Base-by-base conservation (phyloP, 2,329 filamentous ascomycete genomes). In the Aspergillus calidoustus region DNA sequence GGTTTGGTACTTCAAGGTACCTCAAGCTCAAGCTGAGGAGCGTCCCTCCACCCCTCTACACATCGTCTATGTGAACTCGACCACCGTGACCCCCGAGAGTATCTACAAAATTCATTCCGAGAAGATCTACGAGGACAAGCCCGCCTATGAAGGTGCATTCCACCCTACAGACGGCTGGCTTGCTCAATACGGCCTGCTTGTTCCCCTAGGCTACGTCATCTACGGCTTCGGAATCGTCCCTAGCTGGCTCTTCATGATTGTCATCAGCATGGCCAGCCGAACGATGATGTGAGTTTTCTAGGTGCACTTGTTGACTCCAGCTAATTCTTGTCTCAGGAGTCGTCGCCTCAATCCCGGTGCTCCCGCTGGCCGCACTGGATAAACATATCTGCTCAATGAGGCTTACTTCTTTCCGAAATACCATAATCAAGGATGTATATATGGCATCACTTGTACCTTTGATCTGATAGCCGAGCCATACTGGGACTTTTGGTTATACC, bases 181-280 rank as follows among this genome's bases (percentile, higher is more conserved):
- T 49, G 83, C 83, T 54, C 73, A 87, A 74, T 80, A 80, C 68
- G 78, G 80, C 46, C 74, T 89, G 54, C 80, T 79, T 47, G 73
- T 87, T 57, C 82, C 84, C 17, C 71, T 87, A 41, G 87, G 82
- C 7, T 88, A 87, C 66, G 72, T 80, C 48, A 79, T 88, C 58
- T 88, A 80, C 73, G 82, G 72, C 31, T 82, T 89, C 71, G 79
- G 82, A 38, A 79, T 82, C 74, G 81, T 89, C 66, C 87, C 87
- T 3, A 87, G 83, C 68, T 89, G 87, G 87, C 70, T 84, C 61
- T 84, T 88, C 65, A 89, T 89, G 87, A 83, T 89, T 65, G 74
- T 80, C 47, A 84, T 89, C 74, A 86, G 82, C 57, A 84, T 89
- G 74, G 71, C 86, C 68, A 87, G 83, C 77, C 79, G 87, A 69